phyloP scores from a whole-genome alignment of 148 eudicot genomes.

The Silene conica region DNA sequence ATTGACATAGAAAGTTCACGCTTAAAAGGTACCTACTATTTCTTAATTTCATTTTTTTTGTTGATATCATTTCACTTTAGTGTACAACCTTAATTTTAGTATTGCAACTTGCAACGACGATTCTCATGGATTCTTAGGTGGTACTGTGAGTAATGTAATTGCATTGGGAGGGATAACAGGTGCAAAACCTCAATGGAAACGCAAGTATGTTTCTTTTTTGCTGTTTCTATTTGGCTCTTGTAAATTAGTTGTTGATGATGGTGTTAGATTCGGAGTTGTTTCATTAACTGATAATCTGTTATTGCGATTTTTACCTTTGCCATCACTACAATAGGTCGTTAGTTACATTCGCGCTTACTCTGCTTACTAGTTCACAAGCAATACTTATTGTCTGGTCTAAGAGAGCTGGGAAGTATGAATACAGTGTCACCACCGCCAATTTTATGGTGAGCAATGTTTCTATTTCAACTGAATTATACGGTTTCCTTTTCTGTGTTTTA shows the following conservation, averaged over 20 bases:
- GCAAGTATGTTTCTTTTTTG: slow-evolving; percentile 51
- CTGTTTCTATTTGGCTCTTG: background rate
- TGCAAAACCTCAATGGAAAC: slow-evolving; percentile 77
- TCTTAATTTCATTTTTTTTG: background rate
- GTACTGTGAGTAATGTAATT: slow-evolving; percentile 26
- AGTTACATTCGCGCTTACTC: slow-evolving; percentile 81
- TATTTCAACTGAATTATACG: background rate
- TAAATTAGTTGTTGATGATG: background rate
- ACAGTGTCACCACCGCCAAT: slow-evolving; percentile 96
- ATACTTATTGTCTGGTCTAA: slow-evolving; percentile 98
- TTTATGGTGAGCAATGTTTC: slow-evolving; percentile 61
- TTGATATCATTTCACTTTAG: background rate
- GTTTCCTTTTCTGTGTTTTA: background rate
- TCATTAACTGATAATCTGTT: background rate
- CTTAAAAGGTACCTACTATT: slow-evolving; percentile 55
- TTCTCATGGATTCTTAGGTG: slow-evolving; percentile 15
- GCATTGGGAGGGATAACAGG: slow-evolving; percentile 40
- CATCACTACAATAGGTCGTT: slow-evolving; percentile 46
- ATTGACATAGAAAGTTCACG: slow-evolving; percentile 52
- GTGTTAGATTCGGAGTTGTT: background rate
- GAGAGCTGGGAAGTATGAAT: slow-evolving; percentile 97
- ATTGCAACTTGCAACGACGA: background rate
- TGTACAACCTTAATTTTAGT: background rate
- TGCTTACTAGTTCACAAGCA: slow-evolving; percentile 97
- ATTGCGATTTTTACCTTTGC: background rate